phyloP scores from a whole-genome alignment of 1,139 yeast genomes.

The Pneumocystis wakefieldiae region DNA sequence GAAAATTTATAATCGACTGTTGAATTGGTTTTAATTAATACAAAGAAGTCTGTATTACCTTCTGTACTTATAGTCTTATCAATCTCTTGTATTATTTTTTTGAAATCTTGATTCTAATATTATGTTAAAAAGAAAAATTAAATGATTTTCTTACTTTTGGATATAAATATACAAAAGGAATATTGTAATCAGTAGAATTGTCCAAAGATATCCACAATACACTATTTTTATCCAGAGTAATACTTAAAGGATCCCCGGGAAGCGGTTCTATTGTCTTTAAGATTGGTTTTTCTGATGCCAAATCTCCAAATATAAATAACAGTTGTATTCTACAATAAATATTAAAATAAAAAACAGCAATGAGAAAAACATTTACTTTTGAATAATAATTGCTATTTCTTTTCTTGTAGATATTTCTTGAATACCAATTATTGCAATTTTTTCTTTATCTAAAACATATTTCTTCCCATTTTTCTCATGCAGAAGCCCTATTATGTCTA shows the following conservation, averaged over 20 bases:
- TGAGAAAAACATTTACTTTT: neutral
- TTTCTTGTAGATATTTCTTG: neutral
- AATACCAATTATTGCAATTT: neutral
- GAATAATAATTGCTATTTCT: neutral
- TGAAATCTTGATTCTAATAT: neutral
- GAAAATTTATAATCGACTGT: neutral
- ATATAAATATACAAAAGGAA: neutral
- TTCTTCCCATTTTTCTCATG: neutral
- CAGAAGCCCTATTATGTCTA: conserved; percentile 32
- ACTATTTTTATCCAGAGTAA: neutral
- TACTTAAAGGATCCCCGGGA: neutral
- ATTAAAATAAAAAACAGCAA: neutral
- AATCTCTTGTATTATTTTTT: neutral
- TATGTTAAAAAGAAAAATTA: neutral
- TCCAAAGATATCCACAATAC: neutral
- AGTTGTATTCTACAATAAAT: neutral
- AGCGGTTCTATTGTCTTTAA: neutral
- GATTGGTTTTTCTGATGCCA: neutral
- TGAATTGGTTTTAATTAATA: neutral
- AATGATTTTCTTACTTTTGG: neutral
- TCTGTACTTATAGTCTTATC: neutral
- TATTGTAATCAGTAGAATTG: neutral
- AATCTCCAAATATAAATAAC: neutral
- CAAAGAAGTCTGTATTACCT: neutral
- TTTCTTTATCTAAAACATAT: neutral